These are phyloP conservation scores for Hemerocallis citrina DNA, from an alignment of 106 monocot species.

Conservation along the genomic window DNA sequence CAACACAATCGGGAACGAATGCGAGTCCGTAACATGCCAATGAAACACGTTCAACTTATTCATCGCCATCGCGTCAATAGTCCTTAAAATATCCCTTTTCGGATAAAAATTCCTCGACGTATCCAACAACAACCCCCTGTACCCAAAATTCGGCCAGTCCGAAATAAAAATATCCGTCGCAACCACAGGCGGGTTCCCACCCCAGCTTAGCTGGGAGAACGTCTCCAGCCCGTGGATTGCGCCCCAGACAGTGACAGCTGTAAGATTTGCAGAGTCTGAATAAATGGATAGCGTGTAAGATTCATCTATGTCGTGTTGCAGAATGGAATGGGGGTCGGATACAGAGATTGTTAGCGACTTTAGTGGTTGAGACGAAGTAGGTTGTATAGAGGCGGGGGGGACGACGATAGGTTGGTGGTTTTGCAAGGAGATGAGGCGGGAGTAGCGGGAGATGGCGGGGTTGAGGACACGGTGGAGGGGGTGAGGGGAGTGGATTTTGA, in stretches of 20 bases:
- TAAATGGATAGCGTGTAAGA: constrained; percentile 53
- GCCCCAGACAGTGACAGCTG: constrained; percentile 62
- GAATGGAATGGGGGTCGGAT: constrained; percentile 35
- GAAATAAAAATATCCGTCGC: constrained; percentile 35
- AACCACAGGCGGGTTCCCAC: constrained; percentile 15
- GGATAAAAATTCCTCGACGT: constrained; percentile 75
- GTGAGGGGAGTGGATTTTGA: background rate
- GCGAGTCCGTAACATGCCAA: constrained; percentile 86
- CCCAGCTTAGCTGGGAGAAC: constrained; percentile 72
- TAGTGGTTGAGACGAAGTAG: constrained; percentile 8
- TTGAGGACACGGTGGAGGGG: constrained; percentile 30
- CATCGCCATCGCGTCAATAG: constrained; percentile 54
- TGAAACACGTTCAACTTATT: constrained; percentile 94
- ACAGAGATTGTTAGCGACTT: constrained; percentile 25
- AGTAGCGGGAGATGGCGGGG: constrained; percentile 31
- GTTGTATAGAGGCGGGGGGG: constrained; percentile 1
- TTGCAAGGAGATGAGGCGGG: constrained; percentile 32
- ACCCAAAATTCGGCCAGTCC: constrained; percentile 58
- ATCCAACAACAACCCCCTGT: constrained; percentile 75
- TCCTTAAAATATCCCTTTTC: constrained; percentile 45
- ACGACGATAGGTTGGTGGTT: constrained; percentile 33
- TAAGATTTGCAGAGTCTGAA: constrained; percentile 21
- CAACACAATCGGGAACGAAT: constrained; percentile 72
- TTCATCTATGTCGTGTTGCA: constrained; percentile 62
- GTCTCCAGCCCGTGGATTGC: constrained; percentile 86